Evolutionary conservation across 805 yeast genomes (phyloP), one percentile per base, ranked within the genome.

Genomic region (Cyberlindnera euphorbiae): DNA sequence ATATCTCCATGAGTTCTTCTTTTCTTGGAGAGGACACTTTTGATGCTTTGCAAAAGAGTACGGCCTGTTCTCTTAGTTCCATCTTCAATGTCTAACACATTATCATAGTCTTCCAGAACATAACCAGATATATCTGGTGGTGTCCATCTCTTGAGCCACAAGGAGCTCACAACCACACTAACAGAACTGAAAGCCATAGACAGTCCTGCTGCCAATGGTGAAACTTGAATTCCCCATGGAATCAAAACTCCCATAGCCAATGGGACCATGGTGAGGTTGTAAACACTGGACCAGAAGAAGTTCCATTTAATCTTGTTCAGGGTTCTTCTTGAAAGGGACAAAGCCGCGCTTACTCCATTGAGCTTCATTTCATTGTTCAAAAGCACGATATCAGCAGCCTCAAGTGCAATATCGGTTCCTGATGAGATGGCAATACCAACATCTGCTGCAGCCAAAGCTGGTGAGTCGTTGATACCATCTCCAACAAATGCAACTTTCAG

Each of bases 391-490:
- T 88, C 96, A 0, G 98, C 96, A n/a, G 96, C 85, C 47, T 89
- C 96, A 47, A 93, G 82, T 1, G 98, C 97, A 48, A 93, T 85
- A 52, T 93, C 97, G 0, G 97, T 85, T 5, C 97, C 96, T 0
- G 94, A 75, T 8, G 94, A 81, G 39, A 94, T 77, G 9, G 97
- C 93, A 50, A 94, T 77, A 17, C 98, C 98, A 14, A 93, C 62
- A 47, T 88, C 86, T 1, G 96, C 83, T 38, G 82, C 73, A 1
- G 86, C 95, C 37, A 93, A 69, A 0, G 97, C 97, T 0, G 98
- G 97, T 0, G 97, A 95, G 57, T 93, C 99, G 59, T 93, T 93
- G 47, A 93, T 85, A 41, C 99, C 99, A 62, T 93, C 99, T 26
- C 99, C 99, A 16, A 93, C 81, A 68, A 94, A 88, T 6, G 89